Conservation (phyloP, 176 grass and related monocot species). For the Carex myosuroides region DNA sequence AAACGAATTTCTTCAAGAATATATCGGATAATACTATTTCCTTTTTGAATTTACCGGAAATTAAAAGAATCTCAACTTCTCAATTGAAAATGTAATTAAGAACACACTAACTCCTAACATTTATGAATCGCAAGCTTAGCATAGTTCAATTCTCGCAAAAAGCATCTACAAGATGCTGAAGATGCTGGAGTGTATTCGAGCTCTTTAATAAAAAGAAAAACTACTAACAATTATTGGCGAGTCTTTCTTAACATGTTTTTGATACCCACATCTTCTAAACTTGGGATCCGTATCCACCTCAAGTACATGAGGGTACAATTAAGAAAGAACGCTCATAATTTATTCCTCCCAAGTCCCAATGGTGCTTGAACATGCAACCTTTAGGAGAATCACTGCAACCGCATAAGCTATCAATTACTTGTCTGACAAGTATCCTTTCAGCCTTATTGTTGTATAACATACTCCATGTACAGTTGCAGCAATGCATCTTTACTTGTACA, state of each 20-base stretch:
- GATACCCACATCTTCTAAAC: background rate
- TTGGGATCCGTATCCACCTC: no score
- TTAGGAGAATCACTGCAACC: background rate
- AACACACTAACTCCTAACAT: background rate
- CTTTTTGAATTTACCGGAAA: background rate
- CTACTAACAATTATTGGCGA: no score
- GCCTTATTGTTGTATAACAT: background rate
- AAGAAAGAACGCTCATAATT: no score
- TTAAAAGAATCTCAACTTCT: background rate
- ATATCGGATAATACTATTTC: background rate
- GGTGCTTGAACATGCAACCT: background rate
- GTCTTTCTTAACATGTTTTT: background rate
- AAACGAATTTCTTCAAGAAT: background rate
- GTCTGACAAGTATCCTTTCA: background rate
- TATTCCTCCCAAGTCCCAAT: background rate
- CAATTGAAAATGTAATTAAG: background rate
- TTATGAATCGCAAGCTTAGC: background rate
- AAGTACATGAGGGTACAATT: no score
- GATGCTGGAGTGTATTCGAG: no score
- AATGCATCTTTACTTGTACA: background rate
- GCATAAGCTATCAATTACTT: background rate
- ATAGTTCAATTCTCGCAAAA: background rate
- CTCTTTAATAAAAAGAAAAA: no score
- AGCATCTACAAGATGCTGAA: no score
- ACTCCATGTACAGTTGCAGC: background rate